Percentiles rank a stretch among this genome's conserved stretches.
Conservation (phyloP, 1,284 basidiomycete species). For the Spongiforma sp. region DNA sequence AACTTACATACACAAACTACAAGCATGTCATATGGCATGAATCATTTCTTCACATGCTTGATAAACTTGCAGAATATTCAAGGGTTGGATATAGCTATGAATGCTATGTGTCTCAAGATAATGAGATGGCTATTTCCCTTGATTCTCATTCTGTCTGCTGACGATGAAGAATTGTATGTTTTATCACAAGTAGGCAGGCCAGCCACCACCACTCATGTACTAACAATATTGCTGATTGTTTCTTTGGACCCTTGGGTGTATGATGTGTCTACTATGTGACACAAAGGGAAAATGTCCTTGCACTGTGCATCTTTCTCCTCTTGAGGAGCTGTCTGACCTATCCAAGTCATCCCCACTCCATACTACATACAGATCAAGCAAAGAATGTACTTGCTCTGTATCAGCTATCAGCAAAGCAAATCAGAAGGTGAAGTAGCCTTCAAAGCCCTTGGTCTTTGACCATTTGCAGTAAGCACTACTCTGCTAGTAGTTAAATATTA, state of each 20-base stretch:
- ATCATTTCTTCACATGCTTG: background rate
- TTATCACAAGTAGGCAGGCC: background rate
- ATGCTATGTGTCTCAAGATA: background rate
- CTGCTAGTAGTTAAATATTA: background rate
- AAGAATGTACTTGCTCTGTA: background rate
- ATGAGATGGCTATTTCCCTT: background rate
- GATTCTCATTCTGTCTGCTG: background rate
- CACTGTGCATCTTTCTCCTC: slow-evolving; percentile 12
- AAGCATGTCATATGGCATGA: background rate
- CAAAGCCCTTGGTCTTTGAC: background rate
- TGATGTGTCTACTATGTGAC: slow-evolving; percentile 23
- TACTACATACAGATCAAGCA: background rate
- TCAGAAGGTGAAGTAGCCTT: background rate
- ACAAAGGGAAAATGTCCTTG: slow-evolving; percentile 15
- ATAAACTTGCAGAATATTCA: background rate
- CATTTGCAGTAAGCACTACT: background rate
- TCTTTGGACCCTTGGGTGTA: background rate
- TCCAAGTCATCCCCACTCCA: slow-evolving; percentile 1
- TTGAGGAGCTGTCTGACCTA: slow-evolving; percentile 6
- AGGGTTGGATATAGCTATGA: background rate
- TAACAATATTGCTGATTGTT: background rate
- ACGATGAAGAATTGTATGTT: background rate
- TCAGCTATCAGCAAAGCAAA: background rate
- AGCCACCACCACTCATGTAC: background rate
- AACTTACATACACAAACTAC: background rate